phyloP scores from a whole-genome alignment of 2,329 filamentous ascomycete species.

The Beauveria scarabaeidicola region DNA sequence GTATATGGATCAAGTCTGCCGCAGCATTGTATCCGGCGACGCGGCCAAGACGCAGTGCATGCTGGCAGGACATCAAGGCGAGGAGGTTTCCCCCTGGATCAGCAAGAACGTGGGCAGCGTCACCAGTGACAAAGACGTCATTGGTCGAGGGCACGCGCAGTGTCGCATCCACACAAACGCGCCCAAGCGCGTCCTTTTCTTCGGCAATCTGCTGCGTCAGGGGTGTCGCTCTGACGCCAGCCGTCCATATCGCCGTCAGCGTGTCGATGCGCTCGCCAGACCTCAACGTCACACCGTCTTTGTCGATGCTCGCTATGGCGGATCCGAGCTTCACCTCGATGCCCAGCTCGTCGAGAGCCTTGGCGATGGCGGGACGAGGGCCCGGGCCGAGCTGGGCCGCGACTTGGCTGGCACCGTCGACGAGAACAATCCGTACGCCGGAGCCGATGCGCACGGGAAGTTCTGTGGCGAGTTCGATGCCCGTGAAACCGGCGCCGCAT shows the following conservation, averaged over 20 bases:
- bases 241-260: slow-evolving; percentile 29
- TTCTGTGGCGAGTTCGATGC: slow-evolving; percentile 24
- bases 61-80: slow-evolving; percentile 31
- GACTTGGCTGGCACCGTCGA: slow-evolving; percentile 21
- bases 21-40: slow-evolving; percentile 26
- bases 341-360: slow-evolving; percentile 21
- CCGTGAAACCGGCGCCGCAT: slow-evolving; percentile 27
- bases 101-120: slow-evolving; percentile 21
- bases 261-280: slow-evolving; percentile 26
- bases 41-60: slow-evolving; percentile 27
- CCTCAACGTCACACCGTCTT: slow-evolving; percentile 17
- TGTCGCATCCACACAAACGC: slow-evolving; percentile 22
- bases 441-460: slow-evolving; percentile 20
- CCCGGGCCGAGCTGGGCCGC: slow-evolving; percentile 26
- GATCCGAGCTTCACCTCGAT: slow-evolving; percentile 24
- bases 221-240: slow-evolving; percentile 23
- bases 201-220: slow-evolving; percentile 26
- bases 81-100: slow-evolving; percentile 20
- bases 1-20: slow-evolving; percentile 23
- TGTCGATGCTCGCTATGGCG: slow-evolving; percentile 19
- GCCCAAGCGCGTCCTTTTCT: slow-evolving; percentile 20
- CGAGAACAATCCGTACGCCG: slow-evolving; percentile 18
- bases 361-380: slow-evolving; percentile 23
- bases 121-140: slow-evolving; percentile 26
- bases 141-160: slow-evolving; percentile 17